Base-by-base conservation (phyloP, 768 basidiomycete species). In the Trametes meyenii region DNA sequence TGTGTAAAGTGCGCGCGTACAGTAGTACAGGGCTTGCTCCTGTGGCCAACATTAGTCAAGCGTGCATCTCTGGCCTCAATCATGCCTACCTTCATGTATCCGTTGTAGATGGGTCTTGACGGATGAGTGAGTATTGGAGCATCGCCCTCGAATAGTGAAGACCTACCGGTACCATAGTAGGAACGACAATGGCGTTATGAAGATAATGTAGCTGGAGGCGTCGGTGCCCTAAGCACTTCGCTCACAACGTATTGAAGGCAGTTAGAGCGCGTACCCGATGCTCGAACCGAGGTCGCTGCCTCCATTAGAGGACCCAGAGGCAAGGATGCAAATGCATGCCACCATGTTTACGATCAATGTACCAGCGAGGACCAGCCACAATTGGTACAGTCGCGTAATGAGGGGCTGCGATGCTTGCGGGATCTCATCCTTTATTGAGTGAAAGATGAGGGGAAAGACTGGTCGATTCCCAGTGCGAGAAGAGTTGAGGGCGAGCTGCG, bases 391-490 rank as follows among this genome's bases (percentile, higher is more conserved):
- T 39, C 93, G 86, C 50, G 88, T 89, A 66, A 98, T 89, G 63
- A 94, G 84, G 4, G 85, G 80, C 63, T 85, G 86, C 58, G 89
- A 90, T 0, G 83, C 82, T 63, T 92, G 86, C 14, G 94, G 94
- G 58, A 98, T 95, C 75, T 95, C 94, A 61, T 91, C 91, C 69
- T 81, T 72, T 70, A 98, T 96, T 59, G 93, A 90, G 76, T 99
- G 97, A 79, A 87, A 97, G 72, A 99, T 88, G 68, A 99, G 78
- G 50, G 96, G 96, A 72, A 87, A 95, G 80, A 94, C 94, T 96
- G 5, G 29, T 33, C 54, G 44, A 23, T 12, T 17, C 6, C 3
- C 29, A 44, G n/a, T 14, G 33, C 19, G 35, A 24, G 23, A 11
- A n/a, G 11, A 10, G 36, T 13, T 39, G 7, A 38, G 38, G 38